Base-by-base conservation (phyloP, 306 rosid species). In the Corylus heterophylla region DNA sequence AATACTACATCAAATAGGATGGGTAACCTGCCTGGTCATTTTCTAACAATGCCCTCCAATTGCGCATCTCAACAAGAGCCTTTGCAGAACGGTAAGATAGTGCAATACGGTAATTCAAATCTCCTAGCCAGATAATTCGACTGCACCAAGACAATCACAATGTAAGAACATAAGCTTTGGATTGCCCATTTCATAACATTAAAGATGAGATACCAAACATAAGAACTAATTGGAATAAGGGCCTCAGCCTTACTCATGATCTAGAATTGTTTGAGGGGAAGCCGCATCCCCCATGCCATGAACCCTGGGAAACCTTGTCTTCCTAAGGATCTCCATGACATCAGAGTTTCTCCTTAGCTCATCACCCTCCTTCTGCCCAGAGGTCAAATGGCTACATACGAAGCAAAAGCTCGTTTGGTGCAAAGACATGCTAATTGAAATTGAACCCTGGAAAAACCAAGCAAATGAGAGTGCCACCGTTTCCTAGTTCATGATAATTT, bases 341-440 rank as follows among this genome's bases (percentile, higher is more conserved):
- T 96, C 99, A 3, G 98, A 93, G 67, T 96, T 96, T 78, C 99
- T 96, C 75, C 99, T 78, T 31, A 91, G 88, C 86, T 96, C 99
- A 54, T 96, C 99, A 31, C 99, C 98, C 73, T 96, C 99, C 89
- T 96, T 96, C 86, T 96, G 97, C 75, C 99, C 99, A 18, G 98
- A 96, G 58, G 98, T 91, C 89, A 96, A 88, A 84, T 96, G 99
- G 78, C 94, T 96, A 81, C 99, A 96, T 83, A 96, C 71, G 89
- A 93, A 96, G 95, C 99, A 96, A 88, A 96, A 90, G 87, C 97
- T 95, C 70, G 99, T 95, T 86, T 88, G 92, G 90, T 95, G 98
- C 92, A 95, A 83, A 64, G 92, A 90, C 99, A 95, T 93, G 88
- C 99, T 95, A 78, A 95, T 87, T 18, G 99, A 95, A 81, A 95